Base-by-base conservation (phyloP, 176 grass and related monocot genomes). In the Chrysopogon serrulatus region DNA sequence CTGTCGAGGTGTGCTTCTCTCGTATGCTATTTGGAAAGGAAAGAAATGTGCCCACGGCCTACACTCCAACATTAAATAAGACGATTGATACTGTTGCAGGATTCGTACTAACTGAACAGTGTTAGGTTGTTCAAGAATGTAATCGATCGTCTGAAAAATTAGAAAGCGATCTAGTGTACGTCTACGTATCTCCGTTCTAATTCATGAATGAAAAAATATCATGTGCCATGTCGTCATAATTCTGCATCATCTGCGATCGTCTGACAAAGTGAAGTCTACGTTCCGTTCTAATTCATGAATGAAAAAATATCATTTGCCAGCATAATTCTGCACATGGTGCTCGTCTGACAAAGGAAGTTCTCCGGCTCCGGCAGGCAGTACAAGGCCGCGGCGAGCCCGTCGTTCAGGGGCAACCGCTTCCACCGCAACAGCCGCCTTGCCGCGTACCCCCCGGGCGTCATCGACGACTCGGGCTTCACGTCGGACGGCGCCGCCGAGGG, bases 351-450 rank as follows among this genome's bases (percentile, higher is more conserved):
- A n/a, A n/a, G n/a, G n/a, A 96, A 92, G 73, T 96, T 99, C 54
- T 99, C 97, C 37, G 97, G 97, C 65, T 92, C 90, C 6, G 68
- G 85, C 59, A 76, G 86, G 42, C 96, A 94, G 73, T 94, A 89
- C 89, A 99, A 99, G 81, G 89, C 89, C 13, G 54, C 48, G 54
- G 83, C 78, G 28, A 88, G 87, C 71, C 87, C 93, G n/a, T 88
- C 93, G 16, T 87, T 87, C 73, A 85, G 84, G 68, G 43, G 33
- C 77, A 94, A 86, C 44, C 93, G 91, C 62, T 84, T 90, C 94
- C 92, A 88, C 77, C 82, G 77, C 36, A 85, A 86, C 16, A 77
- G 78, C 57, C 88, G 78, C 36, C 85, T 92, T 9, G 86, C 83
- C 5, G 89, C 93, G 18, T 92, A 90, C 74, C 76, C 84, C 74